phyloP scores from a whole-genome alignment of 805 yeast species.

The Torulaspora franciscae region DNA sequence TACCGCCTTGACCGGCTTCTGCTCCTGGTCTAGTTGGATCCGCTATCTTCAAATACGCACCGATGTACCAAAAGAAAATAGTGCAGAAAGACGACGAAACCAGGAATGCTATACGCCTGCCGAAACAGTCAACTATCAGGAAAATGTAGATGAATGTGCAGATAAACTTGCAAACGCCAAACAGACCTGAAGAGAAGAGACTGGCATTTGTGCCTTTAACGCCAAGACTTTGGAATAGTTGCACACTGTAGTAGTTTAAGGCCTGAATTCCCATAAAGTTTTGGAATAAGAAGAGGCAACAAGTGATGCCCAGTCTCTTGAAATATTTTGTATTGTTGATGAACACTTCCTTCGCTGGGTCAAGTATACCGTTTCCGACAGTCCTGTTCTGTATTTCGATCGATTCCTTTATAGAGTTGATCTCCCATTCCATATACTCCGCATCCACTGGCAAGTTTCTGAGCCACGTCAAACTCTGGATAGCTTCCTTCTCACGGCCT shows the following conservation, averaged over 20 bases:
- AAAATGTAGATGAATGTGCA: constrained; percentile 44
- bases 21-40: constrained; percentile 34
- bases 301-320: constrained; percentile 38
- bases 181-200: constrained; percentile 49
- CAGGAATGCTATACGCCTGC: constrained; percentile 43
- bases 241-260: constrained; percentile 50
- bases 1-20: constrained; percentile 35
- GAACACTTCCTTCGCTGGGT: constrained; percentile 39
- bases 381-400: constrained; percentile 22
- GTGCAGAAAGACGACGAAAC: constrained; percentile 40
- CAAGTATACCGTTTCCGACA: constrained; percentile 39
- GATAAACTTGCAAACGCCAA: constrained; percentile 47
- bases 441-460: constrained; percentile 39
- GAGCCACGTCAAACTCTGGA: constrained; percentile 36
- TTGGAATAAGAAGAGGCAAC: constrained; percentile 41
- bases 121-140: constrained; percentile 43
- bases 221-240: constrained; percentile 47
- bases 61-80: constrained; percentile 45
- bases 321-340: constrained; percentile 29
- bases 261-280: constrained; percentile 48
- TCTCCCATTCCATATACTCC: constrained; percentile 41
- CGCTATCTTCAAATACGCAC: constrained; percentile 43
- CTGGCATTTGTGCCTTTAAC: constrained; percentile 43
- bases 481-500: constrained; percentile 37
- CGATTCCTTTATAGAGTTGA: constrained; percentile 32